Percentiles rank a stretch among this genome's conserved stretches.
Conservation (phyloP, 2,329 filamentous ascomycete species). For the Aspergillus sp. region DNA sequence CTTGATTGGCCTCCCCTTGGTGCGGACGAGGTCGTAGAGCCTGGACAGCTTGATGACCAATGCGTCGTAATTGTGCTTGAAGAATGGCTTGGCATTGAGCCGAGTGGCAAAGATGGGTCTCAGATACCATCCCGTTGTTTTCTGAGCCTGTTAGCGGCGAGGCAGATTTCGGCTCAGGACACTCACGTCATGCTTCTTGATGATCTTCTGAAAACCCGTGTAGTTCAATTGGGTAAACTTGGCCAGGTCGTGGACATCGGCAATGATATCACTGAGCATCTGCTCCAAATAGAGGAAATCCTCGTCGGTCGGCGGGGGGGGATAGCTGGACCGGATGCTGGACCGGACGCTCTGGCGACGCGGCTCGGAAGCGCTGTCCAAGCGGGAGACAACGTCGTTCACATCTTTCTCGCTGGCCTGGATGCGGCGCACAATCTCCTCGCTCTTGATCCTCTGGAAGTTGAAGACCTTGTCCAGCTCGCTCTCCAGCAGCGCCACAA, state of each 20-base stretch:
- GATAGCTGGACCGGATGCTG: slow-evolving; percentile 13
- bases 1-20: slow-evolving; percentile 81
- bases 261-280: slow-evolving; percentile 93
- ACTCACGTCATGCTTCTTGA: slow-evolving; percentile 96
- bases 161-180: background rate
- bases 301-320: slow-evolving; percentile 60
- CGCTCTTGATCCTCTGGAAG: slow-evolving; percentile 94
- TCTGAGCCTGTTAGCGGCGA: slow-evolving; percentile 43
- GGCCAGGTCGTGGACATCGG: slow-evolving; percentile 93
- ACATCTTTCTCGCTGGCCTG: slow-evolving; percentile 83
- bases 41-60: slow-evolving; percentile 91
- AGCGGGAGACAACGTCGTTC: slow-evolving; percentile 68
- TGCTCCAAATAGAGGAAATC: slow-evolving; percentile 92
- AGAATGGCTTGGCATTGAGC: slow-evolving; percentile 93
- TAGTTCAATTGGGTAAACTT: slow-evolving; percentile 99
- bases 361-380: slow-evolving; percentile 48
- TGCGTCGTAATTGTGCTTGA: slow-evolving; percentile 96
- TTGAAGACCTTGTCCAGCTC: slow-evolving; percentile 97
- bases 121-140: slow-evolving; percentile 87
- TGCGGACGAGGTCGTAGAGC: slow-evolving; percentile 89
- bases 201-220: slow-evolving; percentile 98
- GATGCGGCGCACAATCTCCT: slow-evolving; percentile 89
- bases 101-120: slow-evolving; percentile 92
- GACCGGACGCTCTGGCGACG: slow-evolving; percentile 25
- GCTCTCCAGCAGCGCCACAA: slow-evolving; percentile 75